These are phyloP conservation scores for Quercus tomentella DNA, from an alignment of 331 rosid genomes.

Conservation along the genomic window DNA sequence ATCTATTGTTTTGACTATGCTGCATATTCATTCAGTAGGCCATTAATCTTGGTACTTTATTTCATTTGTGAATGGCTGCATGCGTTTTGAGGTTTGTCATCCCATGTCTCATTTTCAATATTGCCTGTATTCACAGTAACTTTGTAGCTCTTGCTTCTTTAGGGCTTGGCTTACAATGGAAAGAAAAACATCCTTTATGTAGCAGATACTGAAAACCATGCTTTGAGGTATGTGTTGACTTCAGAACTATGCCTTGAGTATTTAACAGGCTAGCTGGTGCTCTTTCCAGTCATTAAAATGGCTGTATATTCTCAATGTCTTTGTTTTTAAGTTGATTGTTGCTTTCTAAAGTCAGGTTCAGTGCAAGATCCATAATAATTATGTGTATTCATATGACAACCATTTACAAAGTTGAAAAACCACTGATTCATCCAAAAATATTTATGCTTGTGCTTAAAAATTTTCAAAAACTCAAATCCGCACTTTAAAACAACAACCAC, in stretches of 20 bases:
- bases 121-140: slow-evolving; percentile 6
- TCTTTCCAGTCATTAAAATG: background rate
- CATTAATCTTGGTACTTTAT: slow-evolving; percentile 15
- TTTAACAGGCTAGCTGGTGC: background rate
- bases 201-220: slow-evolving; percentile 97
- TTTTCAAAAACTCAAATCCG: background rate
- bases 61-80: slow-evolving; percentile 1
- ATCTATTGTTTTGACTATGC: background rate
- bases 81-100: slow-evolving; percentile 3
- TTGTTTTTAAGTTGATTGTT: background rate
- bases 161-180: slow-evolving; percentile 96
- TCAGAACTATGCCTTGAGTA: slow-evolving; percentile 6
- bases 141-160: slow-evolving; percentile 25
- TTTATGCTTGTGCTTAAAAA: background rate
- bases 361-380: no score
- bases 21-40: background rate
- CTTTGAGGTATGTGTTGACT: slow-evolving; percentile 64
- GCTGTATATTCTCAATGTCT: background rate
- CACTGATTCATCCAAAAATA: no score
- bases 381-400: no score
- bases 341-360: background rate
- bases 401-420: no score
- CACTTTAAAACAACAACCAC: no score
- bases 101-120: slow-evolving; percentile 16
- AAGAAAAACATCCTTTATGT: slow-evolving; percentile 85